Evolutionary conservation across 495 filamentous ascomycete genomes (phyloP).

Genomic region (Annulohypoxylon bovei): DNA sequence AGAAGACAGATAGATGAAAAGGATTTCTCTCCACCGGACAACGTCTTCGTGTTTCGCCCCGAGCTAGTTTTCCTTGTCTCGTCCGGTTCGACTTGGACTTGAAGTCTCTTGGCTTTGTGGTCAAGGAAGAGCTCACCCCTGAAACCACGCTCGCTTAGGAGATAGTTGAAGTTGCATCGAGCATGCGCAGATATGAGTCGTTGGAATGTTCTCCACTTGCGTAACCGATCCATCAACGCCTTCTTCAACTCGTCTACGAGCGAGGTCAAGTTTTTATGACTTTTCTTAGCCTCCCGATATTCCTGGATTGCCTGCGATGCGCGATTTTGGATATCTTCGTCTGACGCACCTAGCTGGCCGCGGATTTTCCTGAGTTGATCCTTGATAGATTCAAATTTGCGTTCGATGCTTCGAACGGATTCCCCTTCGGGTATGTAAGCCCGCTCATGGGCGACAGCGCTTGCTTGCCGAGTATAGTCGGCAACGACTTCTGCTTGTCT

Average conservation of each 20-base stretch:
- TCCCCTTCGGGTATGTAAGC: slow-evolving; percentile 75
- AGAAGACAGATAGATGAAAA: slow-evolving; percentile 96
- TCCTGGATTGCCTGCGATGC: slow-evolving; percentile 48
- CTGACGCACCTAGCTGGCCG: slow-evolving; percentile 66
- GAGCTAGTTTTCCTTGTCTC: slow-evolving; percentile 69
- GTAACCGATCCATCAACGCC: slow-evolving; percentile 73
- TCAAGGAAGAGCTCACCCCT: slow-evolving; percentile 82
- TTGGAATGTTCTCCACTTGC: slow-evolving; percentile 84
- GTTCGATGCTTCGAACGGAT: slow-evolving; percentile 69
- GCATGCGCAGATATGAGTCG: slow-evolving; percentile 83
- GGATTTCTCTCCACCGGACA: slow-evolving; percentile 96
- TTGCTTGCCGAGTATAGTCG: slow-evolving; percentile 68
- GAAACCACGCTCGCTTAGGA: slow-evolving; percentile 89
- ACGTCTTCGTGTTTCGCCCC: slow-evolving; percentile 85
- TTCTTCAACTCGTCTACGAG: slow-evolving; percentile 68
- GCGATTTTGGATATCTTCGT: slow-evolving; percentile 68
- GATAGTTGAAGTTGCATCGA: slow-evolving; percentile 83
- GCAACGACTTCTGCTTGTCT: slow-evolving; percentile 58
- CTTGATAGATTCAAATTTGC: slow-evolving; percentile 67
- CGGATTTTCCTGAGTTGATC: slow-evolving; percentile 66
- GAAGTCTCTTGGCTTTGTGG: slow-evolving; percentile 75
- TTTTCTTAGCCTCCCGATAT: slow-evolving; percentile 51
- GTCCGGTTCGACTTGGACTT: slow-evolving; percentile 86
- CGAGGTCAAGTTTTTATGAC: slow-evolving; percentile 57
- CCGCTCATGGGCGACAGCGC: slow-evolving; percentile 62